Percentiles rank a stretch among this genome's conserved stretches.
Conservation (phyloP, 495 filamentous ascomycete genomes). For the Hypoxylon perforatum region DNA sequence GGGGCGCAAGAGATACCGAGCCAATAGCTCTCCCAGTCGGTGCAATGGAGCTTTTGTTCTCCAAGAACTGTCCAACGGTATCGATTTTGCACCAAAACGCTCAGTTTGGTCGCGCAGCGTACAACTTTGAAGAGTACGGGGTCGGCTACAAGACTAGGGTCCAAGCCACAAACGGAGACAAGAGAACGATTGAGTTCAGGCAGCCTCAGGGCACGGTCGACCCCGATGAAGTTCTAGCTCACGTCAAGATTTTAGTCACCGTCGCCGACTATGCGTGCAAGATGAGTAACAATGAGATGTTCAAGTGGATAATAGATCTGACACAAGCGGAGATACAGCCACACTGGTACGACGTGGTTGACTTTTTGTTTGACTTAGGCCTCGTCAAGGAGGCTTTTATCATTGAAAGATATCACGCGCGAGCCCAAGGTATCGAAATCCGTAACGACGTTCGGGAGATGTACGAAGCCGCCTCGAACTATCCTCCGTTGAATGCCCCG, state of each 20-base stretch:
- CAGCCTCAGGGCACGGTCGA: constrained; percentile 26
- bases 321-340: background rate
- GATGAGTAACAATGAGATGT: background rate
- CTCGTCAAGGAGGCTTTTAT: constrained; percentile 11
- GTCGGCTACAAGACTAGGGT: no score
- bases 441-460: background rate
- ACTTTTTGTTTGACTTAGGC: constrained; percentile 20
- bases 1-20: background rate
- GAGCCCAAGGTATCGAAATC: constrained; percentile 1
- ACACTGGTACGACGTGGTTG: constrained; percentile 30
- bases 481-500: no score
- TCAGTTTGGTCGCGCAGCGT: background rate
- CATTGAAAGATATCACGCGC: constrained; percentile 11
- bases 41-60: background rate
- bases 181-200: constrained; percentile 35
- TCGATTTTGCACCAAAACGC: background rate
- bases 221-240: constrained; percentile 21
- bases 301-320: constrained; percentile 10
- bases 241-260: background rate
- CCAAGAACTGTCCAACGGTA: background rate
- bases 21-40: constrained; percentile 1
- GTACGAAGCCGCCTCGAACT: background rate
- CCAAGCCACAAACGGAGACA: background rate
- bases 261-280: constrained; percentile 15
- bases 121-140: background rate